Percentiles rank a stretch among this genome's conserved stretches.
These are phyloP conservation scores for Eimeria falciformis DNA, from an alignment of 169 alveolate genomes.

Conservation along the genomic window DNA sequence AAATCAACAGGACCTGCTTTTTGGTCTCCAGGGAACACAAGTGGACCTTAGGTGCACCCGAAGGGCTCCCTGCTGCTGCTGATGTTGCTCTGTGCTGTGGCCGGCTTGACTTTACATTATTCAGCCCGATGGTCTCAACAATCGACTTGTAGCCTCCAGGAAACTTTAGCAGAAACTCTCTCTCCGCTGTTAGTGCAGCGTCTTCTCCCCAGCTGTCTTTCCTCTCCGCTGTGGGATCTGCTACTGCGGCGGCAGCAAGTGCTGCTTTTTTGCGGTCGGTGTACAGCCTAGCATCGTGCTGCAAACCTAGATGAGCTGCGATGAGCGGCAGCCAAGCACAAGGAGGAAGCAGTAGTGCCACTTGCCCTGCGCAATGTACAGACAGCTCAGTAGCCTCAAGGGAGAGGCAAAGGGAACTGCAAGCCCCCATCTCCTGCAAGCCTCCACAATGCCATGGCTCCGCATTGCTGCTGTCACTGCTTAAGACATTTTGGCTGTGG, in stretches of 20 bases:
- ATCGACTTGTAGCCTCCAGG: conserved; percentile 25
- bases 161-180: not conserved
- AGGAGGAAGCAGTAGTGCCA: conserved; percentile 47
- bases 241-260: not conserved
- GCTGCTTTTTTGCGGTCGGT: not conserved
- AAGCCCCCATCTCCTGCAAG: conserved; percentile 65
- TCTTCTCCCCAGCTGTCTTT: too few species aligned
- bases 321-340: conserved; percentile 55
- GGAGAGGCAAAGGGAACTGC: conserved; percentile 44
- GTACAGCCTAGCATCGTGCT: conserved; percentile 29
- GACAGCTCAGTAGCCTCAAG: conserved; percentile 63
- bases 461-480: not conserved
- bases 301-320: conserved; percentile 59
- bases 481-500: not conserved
- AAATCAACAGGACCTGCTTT: conserved; percentile 43
- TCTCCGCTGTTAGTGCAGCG: too few species aligned
- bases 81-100: not conserved
- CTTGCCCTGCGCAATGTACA: conserved; percentile 55
- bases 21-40: conserved; percentile 36
- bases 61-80: not conserved
- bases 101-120: not conserved
- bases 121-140: conserved; percentile 40
- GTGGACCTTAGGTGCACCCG: not conserved
- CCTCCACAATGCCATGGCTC: conserved; percentile 68
- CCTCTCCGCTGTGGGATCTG: not conserved